Percentiles rank a stretch among this genome's conserved stretches.
These are phyloP conservation scores for Penicillium sp. DNA, from an alignment of 2,329 filamentous ascomycete genomes.

Conservation along the genomic window DNA sequence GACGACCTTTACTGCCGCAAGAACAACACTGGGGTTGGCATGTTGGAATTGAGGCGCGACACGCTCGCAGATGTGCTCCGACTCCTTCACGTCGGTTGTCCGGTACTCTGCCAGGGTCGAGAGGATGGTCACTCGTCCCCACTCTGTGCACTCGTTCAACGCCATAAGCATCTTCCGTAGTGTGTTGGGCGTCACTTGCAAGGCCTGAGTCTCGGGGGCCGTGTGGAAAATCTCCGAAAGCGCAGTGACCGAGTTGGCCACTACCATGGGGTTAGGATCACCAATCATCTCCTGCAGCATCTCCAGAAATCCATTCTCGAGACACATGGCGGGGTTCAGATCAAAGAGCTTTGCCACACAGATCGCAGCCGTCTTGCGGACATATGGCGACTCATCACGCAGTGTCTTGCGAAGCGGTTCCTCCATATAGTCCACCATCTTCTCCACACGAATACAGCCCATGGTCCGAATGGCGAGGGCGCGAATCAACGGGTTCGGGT, in stretches of 20 bases:
- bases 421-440: constrained; percentile 99
- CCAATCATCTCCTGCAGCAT: constrained; percentile 91
- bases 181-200: constrained; percentile 73
- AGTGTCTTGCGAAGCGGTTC: constrained; percentile 93
- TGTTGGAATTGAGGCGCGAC: constrained; percentile 97
- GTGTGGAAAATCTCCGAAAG: constrained; percentile 86
- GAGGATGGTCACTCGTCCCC: constrained; percentile 91
- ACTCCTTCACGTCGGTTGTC: constrained; percentile 83
- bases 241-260: constrained; percentile 93
- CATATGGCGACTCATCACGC: constrained; percentile 94
- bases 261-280: constrained; percentile 98
- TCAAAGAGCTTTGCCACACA: constrained; percentile 98
- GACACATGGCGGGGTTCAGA: constrained; percentile 81
- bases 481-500: constrained; percentile 91
- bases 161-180: constrained; percentile 96
- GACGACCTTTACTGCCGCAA: constrained; percentile 96
- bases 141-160: constrained; percentile 96
- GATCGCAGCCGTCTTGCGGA: constrained; percentile 95
- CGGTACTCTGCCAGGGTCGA: constrained; percentile 85
- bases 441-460: constrained; percentile 97
- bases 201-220: constrained; percentile 80
- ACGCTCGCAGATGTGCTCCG: constrained; percentile 95
- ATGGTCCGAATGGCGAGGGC: constrained; percentile 95
- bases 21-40: constrained; percentile 91
- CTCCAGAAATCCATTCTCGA: constrained; percentile 95